Conservation (phyloP, 164 flowering plant species). For the Macadamia integrifolia region DNA sequence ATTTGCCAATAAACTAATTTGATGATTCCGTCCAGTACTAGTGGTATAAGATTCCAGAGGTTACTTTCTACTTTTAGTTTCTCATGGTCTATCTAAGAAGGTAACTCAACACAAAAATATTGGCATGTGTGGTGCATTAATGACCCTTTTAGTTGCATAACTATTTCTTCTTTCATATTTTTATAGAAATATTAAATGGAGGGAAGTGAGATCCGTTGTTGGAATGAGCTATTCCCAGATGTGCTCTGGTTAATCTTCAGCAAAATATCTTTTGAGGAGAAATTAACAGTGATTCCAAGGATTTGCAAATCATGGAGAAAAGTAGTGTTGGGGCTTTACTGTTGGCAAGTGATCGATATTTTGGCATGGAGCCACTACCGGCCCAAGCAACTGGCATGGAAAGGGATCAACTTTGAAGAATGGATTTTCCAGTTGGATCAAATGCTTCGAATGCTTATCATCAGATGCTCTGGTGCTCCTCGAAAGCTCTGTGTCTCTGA, state of each 20-base stretch:
- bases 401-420: too few species aligned
- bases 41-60: too few species aligned
- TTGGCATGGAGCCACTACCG: slow-evolving; percentile 57
- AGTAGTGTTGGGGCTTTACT: slow-evolving; percentile 72
- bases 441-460: slow-evolving; percentile 50
- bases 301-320: slow-evolving; percentile 85
- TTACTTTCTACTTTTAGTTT: too few species aligned
- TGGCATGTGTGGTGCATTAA: too few species aligned
- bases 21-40: too few species aligned
- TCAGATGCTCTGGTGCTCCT: slow-evolving; percentile 59
- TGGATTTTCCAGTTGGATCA: slow-evolving; percentile 20
- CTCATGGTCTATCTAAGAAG: too few species aligned
- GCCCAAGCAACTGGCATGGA: slow-evolving; percentile 17
- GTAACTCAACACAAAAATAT: too few species aligned
- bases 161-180: too few species aligned
- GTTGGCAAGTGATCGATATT: slow-evolving; percentile 95
- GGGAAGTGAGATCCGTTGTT: slow-evolving; percentile 39
- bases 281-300: slow-evolving; percentile 64
- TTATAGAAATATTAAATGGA: slow-evolving; percentile 32
- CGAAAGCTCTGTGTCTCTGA: slow-evolving; percentile 56
- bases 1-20: too few species aligned
- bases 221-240: slow-evolving; percentile 84
- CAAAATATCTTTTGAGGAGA: slow-evolving; percentile 60
- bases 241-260: slow-evolving; percentile 71
- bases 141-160: too few species aligned